Evolutionary conservation across 1,284 basidiomycete genomes (phyloP), one percentile per base, ranked within the genome.

Genomic region (Austroboletus niveus): DNA sequence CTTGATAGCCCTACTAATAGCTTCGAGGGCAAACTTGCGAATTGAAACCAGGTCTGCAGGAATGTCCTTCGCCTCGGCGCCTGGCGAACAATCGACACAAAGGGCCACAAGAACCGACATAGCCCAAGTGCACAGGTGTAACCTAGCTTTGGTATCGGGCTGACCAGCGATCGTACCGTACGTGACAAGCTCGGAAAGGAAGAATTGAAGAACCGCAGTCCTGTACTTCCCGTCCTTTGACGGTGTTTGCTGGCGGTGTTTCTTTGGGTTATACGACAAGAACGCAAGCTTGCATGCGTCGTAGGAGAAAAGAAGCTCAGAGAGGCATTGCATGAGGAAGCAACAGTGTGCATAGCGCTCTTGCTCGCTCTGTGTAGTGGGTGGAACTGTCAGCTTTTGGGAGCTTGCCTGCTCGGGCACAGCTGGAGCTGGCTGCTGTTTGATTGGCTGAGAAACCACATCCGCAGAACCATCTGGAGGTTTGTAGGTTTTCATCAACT

Each of bases 281-380:
- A 98, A 94, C 4, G 89, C 85, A 24, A 85, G 69, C 72, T 98
- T 99, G 81, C 94, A 96, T 2, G 85, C 72, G 58, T 92, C 86
- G 68, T 99, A 99, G 15, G 94, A 98, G 53, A 96, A 94, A 2
- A 97, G 72, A 3, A 98, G 76, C 72, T 99, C 96, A 1, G 93
- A 92, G 45, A 98, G 75, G 57, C 87, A 87, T 64, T 96, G 92
- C 84, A 98, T 90, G 54, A 98, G 72, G 75, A 98, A 93, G 61
- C 87, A 90, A 12, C 83, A 77, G 65, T 95, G 96, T 55, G 86
- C 72, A 47, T 73, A 72, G 34, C 72, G 74, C 51, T 81, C 77
- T 49, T 74, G 58, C 32, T 64, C 58, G 45, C 54, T 52, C 35
- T 54, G 39, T 8, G 46, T 42, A 34, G 58, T 58, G 9, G 57